Evolutionary conservation across 768 basidiomycete species (phyloP), one percentile per base, ranked within the genome.

Genomic region (Austroboletus festivus): DNA sequence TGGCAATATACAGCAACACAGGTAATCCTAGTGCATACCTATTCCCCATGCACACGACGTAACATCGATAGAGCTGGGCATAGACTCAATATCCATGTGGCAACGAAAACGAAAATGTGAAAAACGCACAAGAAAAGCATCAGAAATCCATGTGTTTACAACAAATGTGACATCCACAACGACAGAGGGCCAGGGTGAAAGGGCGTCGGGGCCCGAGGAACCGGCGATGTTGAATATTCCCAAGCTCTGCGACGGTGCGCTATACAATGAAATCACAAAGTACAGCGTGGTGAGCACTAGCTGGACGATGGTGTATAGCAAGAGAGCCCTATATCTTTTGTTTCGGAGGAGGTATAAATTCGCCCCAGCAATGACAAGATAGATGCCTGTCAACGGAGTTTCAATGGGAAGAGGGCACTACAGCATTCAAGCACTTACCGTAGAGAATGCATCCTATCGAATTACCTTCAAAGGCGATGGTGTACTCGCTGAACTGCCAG

Each of bases 381-480:
- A 37, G 16, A 37, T 19, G 18, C 35, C 35, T 37, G 16, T 37
- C 12, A 37, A 11, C 15, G 6, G 7, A 37, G n/a, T 18, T 19
- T 37, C 16, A 37, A 18, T 37, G 18, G 35, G 35, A 37, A 18
- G n/a, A 37, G 8, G 5, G 35, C 11, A 10, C 8, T 8, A 9
- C n/a, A 0, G 3, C 26, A 26, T 33, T 13, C 23, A 24, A 20
- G 28, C n/a, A n/a, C n/a, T n/a, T 47, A 42, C 60, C 60, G 49
- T 41, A 61, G 24, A 61, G 55, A 10, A 63, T 42, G 1, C 52
- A 52, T 8, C 52, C 58, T 3, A 63, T 15, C 9, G 55, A 53
- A 23, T 40, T 50, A 34, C 60, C 60, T 40, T 63, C 55, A 28
- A 61, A 50, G 2, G 55, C 58, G 6, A 60, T 54, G 30, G 55